Evolutionary conservation across 1,284 basidiomycete species (phyloP), one percentile per base, ranked within the genome.

Genomic region (Malassezia furfur): DNA sequence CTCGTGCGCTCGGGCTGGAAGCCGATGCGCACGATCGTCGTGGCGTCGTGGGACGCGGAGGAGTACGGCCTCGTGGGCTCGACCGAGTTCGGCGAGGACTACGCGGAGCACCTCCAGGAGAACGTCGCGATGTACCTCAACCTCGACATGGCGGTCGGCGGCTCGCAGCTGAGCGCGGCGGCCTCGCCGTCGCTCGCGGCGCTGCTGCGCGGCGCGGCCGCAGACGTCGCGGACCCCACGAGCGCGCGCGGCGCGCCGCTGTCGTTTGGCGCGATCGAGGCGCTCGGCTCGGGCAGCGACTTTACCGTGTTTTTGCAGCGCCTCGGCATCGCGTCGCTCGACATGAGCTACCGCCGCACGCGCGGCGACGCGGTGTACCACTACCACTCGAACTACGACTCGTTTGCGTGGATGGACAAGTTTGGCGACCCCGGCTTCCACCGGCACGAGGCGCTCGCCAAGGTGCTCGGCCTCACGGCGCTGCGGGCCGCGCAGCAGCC

Each of bases 31-130:
- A 91, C 87, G 15, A 83, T 93, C 65, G 76, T 93, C n/a, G 80
- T 96, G 49, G 88, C 87, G 4, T 86, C 84, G 61, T 94, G 88
- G 90, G 89, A 93, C 75, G 91, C 83, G 0, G 91, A 96, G 77
- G 91, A 91, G 80, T 88, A 89, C 59, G 89, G 89, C 28, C 80
- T 93, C 35, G 78, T 94, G 41, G 90, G 90, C 11, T 85, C 84
- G 64, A 90, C 87, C 6, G 88, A 93, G 76, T 90, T 84, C 80
- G 86, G 84, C 7, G 90, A 93, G 77, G 88, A 93, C 74, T 93
- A 91, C 72, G 79, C 84, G 7, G 79, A 83, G 30, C 91, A 86
- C 84, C 82, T 93, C 55, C 78, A 80, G 39, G 77, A 82, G 43
- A 81, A 91, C 60, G 84, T 85, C 37, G 88, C 88, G n/a, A 81